phyloP scores from a whole-genome alignment of 75 land plant genomes.

The Picea sitchensis region DNA sequence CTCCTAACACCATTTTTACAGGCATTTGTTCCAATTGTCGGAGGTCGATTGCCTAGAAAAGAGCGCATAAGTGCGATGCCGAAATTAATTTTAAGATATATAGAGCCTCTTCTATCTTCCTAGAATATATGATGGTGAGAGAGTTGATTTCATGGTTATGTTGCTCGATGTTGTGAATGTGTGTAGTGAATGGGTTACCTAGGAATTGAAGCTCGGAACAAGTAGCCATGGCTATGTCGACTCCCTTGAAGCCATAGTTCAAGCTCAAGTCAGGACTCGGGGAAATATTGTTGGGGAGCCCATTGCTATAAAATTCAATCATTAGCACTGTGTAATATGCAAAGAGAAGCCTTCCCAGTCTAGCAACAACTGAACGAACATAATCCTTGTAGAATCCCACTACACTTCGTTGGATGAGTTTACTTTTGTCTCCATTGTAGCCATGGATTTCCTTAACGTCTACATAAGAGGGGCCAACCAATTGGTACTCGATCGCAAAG shows the following conservation, averaged over 20 bases:
- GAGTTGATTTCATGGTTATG: constrained; percentile 69
- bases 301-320: constrained; percentile 64
- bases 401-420: background rate
- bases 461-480: constrained; percentile 83
- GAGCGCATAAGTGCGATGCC: constrained; percentile 43
- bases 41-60: constrained; percentile 59
- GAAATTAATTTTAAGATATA: too few relatives aligned
- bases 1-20: too few relatives aligned
- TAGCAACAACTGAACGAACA: background rate
- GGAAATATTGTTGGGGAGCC: constrained; percentile 56
- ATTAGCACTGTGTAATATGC: constrained; percentile 61
- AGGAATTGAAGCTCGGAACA: constrained; percentile 56
- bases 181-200: too few relatives aligned
- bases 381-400: background rate
- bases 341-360: constrained; percentile 50
- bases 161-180: constrained; percentile 54
- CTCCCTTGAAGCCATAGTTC: too few relatives aligned
- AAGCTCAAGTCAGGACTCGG: constrained; percentile 46
- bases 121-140: constrained; percentile 41
- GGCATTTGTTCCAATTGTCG: too few relatives aligned
- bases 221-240: too few relatives aligned
- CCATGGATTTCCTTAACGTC: constrained; percentile 48
- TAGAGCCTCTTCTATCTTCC: constrained; percentile 57
- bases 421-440: too few relatives aligned
- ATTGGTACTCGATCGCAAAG: constrained; percentile 75